These are phyloP conservation scores for Colletotrichum acutatum DNA, from an alignment of 2,329 filamentous ascomycete genomes.

Conservation along the genomic window DNA sequence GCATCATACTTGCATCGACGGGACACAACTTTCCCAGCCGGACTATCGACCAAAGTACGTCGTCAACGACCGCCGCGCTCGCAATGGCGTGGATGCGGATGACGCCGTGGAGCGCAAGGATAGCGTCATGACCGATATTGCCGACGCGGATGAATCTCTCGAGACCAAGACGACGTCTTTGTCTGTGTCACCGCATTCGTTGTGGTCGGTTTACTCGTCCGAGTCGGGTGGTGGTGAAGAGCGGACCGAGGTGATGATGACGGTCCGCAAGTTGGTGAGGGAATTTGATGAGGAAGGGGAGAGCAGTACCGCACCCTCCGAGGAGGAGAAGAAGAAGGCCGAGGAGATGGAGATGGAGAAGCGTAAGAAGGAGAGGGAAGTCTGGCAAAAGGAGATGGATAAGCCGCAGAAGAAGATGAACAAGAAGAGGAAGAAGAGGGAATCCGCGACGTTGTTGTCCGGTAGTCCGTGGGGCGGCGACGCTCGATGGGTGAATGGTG, in stretches of 20 bases:
- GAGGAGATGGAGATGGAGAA: not conserved
- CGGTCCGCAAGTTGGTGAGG: not conserved
- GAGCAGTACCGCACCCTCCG: not conserved
- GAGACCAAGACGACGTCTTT: not conserved
- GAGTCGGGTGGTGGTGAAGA: not conserved
- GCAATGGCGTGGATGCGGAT: not conserved
- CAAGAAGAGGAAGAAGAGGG: not conserved
- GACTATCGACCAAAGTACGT: too few relatives aligned
- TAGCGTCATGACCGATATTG: not conserved
- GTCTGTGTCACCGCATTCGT: not conserved
- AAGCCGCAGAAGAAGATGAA: not conserved
- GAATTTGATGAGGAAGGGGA: slow-evolving; percentile 4
- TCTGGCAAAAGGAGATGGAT: not conserved
- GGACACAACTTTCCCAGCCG: too few relatives aligned
- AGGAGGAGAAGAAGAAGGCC: not conserved
- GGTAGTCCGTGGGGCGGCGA: not conserved
- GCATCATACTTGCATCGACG: not conserved
- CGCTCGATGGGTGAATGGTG: not conserved
- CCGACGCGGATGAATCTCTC: not conserved
- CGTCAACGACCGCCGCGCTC: too few relatives aligned
- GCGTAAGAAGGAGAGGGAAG: not conserved
- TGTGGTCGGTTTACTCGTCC: not conserved
- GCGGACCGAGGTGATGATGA: not conserved
- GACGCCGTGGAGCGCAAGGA: not conserved
- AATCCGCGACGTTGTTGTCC: not conserved